These are phyloP conservation scores for Debaryomycetaceae sp. DNA, from an alignment of 1,139 yeast genomes.

Conservation along the genomic window DNA sequence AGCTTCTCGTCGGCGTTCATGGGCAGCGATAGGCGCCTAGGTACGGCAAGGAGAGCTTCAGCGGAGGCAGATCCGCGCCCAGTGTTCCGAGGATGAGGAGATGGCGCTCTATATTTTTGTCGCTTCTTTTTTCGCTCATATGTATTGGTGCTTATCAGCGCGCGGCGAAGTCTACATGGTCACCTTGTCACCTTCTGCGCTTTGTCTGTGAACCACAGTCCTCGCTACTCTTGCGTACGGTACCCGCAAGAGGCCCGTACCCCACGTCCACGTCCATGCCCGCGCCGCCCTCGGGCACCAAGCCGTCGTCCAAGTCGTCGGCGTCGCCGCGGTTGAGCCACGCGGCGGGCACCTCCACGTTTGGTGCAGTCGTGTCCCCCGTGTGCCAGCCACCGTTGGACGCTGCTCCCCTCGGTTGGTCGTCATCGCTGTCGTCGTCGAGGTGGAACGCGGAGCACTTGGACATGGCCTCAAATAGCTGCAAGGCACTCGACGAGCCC, in stretches of 20 bases:
- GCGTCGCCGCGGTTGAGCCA: slow-evolving; percentile 10
- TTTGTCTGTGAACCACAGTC: slow-evolving; percentile 9
- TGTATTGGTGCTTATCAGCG: not conserved
- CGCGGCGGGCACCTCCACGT: slow-evolving; percentile 6
- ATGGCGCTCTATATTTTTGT: too few relatives aligned
- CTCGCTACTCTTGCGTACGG: slow-evolving; percentile 24
- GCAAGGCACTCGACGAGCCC: slow-evolving; percentile 11
- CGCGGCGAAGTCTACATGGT: not conserved
- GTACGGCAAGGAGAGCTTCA: not conserved
- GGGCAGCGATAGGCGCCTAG: too few relatives aligned
- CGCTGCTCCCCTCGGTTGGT: slow-evolving; percentile 8
- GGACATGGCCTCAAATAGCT: slow-evolving; percentile 33
- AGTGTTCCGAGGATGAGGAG: not conserved
- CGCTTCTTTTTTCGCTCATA: not conserved
- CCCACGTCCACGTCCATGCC: slow-evolving; percentile 47
- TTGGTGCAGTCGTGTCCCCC: too few relatives aligned
- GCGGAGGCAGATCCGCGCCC: not conserved
- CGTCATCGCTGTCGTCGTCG: slow-evolving; percentile 13
- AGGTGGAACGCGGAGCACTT: slow-evolving; percentile 37
- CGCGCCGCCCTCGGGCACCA: slow-evolving; percentile 23
- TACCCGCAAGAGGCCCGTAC: slow-evolving; percentile 34
- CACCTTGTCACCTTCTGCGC: slow-evolving; percentile 6
- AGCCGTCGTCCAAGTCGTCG: slow-evolving; percentile 10
- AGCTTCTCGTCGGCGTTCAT: slow-evolving; percentile 67
- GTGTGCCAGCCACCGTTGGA: not conserved